phyloP scores from a whole-genome alignment of 495 filamentous ascomycete species.

The Penicillium paxilli region DNA sequence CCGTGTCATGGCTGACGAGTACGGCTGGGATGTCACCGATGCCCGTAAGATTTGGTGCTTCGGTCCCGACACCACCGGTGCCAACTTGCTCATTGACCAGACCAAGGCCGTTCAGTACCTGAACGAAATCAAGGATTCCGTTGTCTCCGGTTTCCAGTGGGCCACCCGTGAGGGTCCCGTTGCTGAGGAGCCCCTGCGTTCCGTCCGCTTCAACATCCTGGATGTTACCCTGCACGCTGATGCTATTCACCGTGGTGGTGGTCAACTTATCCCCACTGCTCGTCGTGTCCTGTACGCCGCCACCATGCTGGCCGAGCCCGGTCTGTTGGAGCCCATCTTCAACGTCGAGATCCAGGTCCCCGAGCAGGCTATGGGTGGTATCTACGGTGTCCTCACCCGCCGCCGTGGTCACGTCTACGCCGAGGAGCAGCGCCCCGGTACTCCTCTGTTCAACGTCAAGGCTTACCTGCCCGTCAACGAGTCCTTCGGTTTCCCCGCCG shows the following conservation, averaged over 20 bases:
- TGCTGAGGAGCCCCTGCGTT: constrained; percentile 97
- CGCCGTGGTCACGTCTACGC: constrained; percentile 97
- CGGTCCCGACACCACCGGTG: constrained; percentile 94
- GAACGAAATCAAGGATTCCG: constrained; percentile 99
- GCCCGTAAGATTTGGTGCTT: constrained; percentile 99
- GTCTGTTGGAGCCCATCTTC: constrained; percentile 95
- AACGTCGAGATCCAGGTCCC: constrained; percentile 99
- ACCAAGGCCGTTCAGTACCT: constrained; percentile 99
- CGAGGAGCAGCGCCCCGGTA: constrained; percentile 97
- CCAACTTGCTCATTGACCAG: constrained; percentile 98
- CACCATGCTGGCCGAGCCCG: constrained; percentile 84
- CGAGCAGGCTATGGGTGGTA: constrained; percentile 98
- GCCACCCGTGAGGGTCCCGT: constrained; percentile 96
- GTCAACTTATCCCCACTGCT: constrained; percentile 96
- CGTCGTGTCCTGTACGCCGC: constrained; percentile 97
- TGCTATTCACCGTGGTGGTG: constrained; percentile 99
- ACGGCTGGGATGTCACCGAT: constrained; percentile 99
- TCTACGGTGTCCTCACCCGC: constrained; percentile 99
- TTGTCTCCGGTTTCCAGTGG: constrained; percentile 99
- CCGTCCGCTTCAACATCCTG: constrained; percentile 96
- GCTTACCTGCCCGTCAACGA: constrained; percentile 99
- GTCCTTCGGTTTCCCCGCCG: constrained; percentile 99
- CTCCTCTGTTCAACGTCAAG: constrained; percentile 99
- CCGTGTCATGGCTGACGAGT: constrained; percentile 93
- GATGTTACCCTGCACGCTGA: constrained; percentile 99